Evolutionary conservation across 305 asterid genomes (phyloP), one percentile per base, ranked within the genome.

Genomic region (Fraxinus greggii): DNA sequence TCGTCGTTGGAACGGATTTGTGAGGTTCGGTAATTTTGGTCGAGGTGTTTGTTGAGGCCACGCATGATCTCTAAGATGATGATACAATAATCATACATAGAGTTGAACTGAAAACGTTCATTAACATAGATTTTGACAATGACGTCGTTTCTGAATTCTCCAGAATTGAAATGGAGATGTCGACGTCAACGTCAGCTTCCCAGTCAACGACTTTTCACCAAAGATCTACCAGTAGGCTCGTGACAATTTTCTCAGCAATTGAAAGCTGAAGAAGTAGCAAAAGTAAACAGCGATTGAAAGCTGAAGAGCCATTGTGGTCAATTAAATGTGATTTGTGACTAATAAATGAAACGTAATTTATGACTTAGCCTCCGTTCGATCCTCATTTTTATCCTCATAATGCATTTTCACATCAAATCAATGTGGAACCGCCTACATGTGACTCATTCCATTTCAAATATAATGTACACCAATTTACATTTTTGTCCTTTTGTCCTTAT

Each of bases 1-100:
- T 89, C 92, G 0, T 92, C 97, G 12, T 93, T 98, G 75, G 76
- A 17, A 79, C 87, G 32, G 91, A 90, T 54, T 85, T 92, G 70
- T 74, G 75, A 24, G 76, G 84, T 32, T 81, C 90, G 2, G 1
- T 38, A 38, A 38, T 38, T 38, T 76, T 78, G 19, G 79, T 83
- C 19, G 97, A 88, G 82, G 95, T 93, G 76, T 95, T 84, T 79
- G 97, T 95, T 3, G 98, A 94, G 65, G 99, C 94, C 82, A 95
- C 96, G 40, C 97, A 93, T 76, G 98, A 95, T 90, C 93, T 95
- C 1, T 98, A 94, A 17, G 98, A 95, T 86, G 98, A 95, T 78
- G 97, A 95, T 74, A 95, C 97, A 0, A 92, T 95, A 69, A 85
- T 95, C 15, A 31, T 31, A 31, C 33, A 31, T 31, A 31, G 33